phyloP scores from a whole-genome alignment of 495 filamentous ascomycete genomes.

The Penicillium desertorum region DNA sequence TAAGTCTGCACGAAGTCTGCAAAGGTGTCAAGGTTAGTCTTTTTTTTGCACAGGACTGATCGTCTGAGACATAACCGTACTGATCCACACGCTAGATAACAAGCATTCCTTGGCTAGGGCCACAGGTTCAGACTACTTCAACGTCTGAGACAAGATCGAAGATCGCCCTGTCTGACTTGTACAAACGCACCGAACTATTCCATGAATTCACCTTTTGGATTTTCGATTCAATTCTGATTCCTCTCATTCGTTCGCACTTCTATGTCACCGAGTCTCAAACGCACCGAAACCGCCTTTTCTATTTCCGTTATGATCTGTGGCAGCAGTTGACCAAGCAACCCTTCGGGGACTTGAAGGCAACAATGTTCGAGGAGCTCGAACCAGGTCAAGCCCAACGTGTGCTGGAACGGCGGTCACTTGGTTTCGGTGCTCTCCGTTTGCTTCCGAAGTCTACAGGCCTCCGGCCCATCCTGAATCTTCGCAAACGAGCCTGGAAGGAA shows the following conservation, averaged over 20 bases:
- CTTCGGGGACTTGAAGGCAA: constrained; percentile 62
- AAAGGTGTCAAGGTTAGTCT: constrained; percentile 70
- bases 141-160: constrained; percentile 38
- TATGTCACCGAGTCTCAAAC: constrained; percentile 89
- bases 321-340: constrained; percentile 70
- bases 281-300: constrained; percentile 82
- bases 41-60: not conserved
- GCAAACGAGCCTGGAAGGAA: constrained; percentile 55
- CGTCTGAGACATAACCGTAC: constrained; percentile 8
- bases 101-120: constrained; percentile 70
- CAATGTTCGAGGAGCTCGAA: constrained; percentile 80
- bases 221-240: constrained; percentile 88
- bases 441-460: constrained; percentile 71
- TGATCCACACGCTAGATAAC: constrained; percentile 49
- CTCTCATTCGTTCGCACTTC: constrained; percentile 82
- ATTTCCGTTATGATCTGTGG: constrained; percentile 95
- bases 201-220: constrained; percentile 87
- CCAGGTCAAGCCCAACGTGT: constrained; percentile 55
- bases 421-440: constrained; percentile 76
- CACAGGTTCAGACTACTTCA: constrained; percentile 26
- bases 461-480: constrained; percentile 84
- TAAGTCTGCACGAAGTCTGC: constrained; percentile 74
- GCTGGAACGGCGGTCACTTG: constrained; percentile 61
- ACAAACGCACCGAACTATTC: constrained; percentile 77
- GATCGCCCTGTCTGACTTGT: constrained; percentile 65